A percentile compares a stretch with the other conserved stretches of the same genome.
Evolutionary conservation across 2,329 filamentous ascomycete genomes (phyloP).

Genomic region (Colletotrichum karsti): DNA sequence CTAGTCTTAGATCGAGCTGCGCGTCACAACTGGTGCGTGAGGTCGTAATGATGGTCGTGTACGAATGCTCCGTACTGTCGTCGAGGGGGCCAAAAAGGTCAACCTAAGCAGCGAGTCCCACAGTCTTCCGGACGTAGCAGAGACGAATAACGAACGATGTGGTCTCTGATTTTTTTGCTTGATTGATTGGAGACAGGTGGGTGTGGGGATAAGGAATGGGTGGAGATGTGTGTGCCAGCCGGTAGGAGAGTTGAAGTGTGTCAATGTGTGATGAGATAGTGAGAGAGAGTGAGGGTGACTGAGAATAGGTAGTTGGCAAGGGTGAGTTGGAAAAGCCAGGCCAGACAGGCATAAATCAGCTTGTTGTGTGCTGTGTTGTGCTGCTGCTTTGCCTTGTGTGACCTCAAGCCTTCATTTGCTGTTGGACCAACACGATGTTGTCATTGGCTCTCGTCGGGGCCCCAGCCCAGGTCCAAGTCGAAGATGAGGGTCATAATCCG

Average conservation of each 20-base stretch:
- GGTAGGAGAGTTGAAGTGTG: not conserved
- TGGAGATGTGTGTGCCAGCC: not conserved
- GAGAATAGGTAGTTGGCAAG: no score
- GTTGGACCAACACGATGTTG: slow-evolving; percentile 11
- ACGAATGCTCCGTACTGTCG: no score
- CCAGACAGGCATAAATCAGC: not conserved
- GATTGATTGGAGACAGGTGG: not conserved
- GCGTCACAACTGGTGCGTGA: slow-evolving; percentile 26
- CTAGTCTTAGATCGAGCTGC: slow-evolving; percentile 29
- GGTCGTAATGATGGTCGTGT: not conserved
- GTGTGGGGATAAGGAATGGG: slow-evolving; percentile 9
- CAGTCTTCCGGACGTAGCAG: slow-evolving; percentile 29
- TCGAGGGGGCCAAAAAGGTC: not conserved
- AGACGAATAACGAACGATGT: slow-evolving; percentile 19
- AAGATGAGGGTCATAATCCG: slow-evolving; percentile 2
- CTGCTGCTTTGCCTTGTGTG: not conserved
- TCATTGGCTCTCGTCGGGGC: slow-evolving; percentile 7
- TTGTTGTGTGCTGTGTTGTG: not conserved
- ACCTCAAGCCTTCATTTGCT: slow-evolving; percentile 9
- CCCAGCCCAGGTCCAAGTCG: slow-evolving; percentile 2
- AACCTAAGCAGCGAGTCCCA: slow-evolving; percentile 19
- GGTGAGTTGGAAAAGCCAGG: not conserved
- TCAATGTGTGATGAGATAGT: not conserved
- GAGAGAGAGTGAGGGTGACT: no score
- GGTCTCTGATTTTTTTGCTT: not conserved